These are phyloP conservation scores for Penicillium cinerascens DNA, from an alignment of 495 filamentous ascomycete genomes.

Conservation along the genomic window DNA sequence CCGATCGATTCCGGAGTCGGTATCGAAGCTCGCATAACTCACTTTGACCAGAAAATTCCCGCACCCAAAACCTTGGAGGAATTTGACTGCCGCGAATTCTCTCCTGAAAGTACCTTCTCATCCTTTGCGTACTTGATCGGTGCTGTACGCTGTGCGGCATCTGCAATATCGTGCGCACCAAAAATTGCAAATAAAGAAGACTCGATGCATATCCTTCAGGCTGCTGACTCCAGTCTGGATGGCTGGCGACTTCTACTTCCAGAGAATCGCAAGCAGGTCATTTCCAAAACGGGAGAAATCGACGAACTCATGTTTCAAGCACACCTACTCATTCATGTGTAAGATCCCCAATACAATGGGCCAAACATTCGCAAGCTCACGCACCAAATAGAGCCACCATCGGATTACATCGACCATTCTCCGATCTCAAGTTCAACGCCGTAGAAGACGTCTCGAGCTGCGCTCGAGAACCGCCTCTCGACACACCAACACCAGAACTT, in stretches of 20 bases:
- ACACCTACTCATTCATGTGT: slow-evolving; percentile 33
- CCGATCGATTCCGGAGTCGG: too few species aligned
- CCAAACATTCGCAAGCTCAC: not conserved
- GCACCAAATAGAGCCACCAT: slow-evolving; percentile 20
- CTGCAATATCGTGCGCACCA: slow-evolving; percentile 22
- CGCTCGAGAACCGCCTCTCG: slow-evolving; percentile 21
- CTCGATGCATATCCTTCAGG: slow-evolving; percentile 24
- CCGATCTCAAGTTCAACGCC: slow-evolving; percentile 27
- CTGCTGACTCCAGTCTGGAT: slow-evolving; percentile 24
- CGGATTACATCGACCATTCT: slow-evolving; percentile 31
- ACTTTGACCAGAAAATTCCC: slow-evolving; percentile 68
- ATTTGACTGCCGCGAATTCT: slow-evolving; percentile 67
- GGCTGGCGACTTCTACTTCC: slow-evolving; percentile 31
- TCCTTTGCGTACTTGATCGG: slow-evolving; percentile 74
- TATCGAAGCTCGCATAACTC: too few species aligned
- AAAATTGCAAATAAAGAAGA: slow-evolving; percentile 18
- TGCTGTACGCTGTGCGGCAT: slow-evolving; percentile 33
- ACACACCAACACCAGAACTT: slow-evolving; percentile 23
- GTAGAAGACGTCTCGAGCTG: slow-evolving; percentile 30
- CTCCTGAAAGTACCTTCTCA: slow-evolving; percentile 62
- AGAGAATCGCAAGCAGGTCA: slow-evolving; percentile 23
- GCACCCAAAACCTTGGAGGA: slow-evolving; percentile 59
- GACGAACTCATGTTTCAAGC: slow-evolving; percentile 39
- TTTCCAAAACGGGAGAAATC: slow-evolving; percentile 25
- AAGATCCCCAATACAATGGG: slow-evolving; percentile 2